Conservation (phyloP, 2,329 filamentous ascomycete species). For the Apiospora marii region DNA sequence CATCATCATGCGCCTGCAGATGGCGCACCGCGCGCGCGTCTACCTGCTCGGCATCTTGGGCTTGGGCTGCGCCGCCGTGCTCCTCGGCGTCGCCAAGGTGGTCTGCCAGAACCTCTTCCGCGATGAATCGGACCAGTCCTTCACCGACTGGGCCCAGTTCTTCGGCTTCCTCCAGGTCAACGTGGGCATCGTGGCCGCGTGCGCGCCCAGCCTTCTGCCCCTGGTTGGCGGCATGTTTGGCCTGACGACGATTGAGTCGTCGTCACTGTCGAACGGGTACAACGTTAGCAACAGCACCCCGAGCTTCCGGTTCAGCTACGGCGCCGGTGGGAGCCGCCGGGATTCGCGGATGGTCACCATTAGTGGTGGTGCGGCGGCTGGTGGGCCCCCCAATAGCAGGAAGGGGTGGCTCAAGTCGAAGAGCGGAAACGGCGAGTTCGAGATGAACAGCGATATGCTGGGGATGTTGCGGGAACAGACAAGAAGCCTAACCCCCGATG, state of each 20-base stretch:
- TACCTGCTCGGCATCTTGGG: slow-evolving; percentile 51
- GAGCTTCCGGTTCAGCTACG: neutral
- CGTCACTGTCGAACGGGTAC: neutral
- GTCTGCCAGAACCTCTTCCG: neutral
- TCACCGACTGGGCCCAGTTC: slow-evolving; percentile 22
- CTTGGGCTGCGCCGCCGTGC: slow-evolving; percentile 45
- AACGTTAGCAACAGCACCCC: neutral
- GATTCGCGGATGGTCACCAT: neutral
- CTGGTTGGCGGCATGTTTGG: slow-evolving; percentile 9
- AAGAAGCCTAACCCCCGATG: neutral
- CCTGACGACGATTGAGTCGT: neutral
- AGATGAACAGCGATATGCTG: neutral
- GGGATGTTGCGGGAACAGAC: neutral
- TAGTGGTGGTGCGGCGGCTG: neutral
- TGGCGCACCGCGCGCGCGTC: slow-evolving; percentile 46
- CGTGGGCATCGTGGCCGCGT: slow-evolving; percentile 25
- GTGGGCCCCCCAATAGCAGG: neutral
- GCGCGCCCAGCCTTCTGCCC: slow-evolving; percentile 22
- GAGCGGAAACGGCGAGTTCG: neutral
- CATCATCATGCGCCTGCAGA: slow-evolving; percentile 51
- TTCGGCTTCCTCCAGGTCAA: slow-evolving; percentile 27
- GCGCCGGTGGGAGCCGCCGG: neutral
- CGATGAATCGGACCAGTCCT: neutral
- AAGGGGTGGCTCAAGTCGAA: neutral
- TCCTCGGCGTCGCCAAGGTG: neutral